Evolutionary conservation across 2,329 filamentous ascomycete species (phyloP).

Genomic region (Venturiaceae sp.): DNA sequence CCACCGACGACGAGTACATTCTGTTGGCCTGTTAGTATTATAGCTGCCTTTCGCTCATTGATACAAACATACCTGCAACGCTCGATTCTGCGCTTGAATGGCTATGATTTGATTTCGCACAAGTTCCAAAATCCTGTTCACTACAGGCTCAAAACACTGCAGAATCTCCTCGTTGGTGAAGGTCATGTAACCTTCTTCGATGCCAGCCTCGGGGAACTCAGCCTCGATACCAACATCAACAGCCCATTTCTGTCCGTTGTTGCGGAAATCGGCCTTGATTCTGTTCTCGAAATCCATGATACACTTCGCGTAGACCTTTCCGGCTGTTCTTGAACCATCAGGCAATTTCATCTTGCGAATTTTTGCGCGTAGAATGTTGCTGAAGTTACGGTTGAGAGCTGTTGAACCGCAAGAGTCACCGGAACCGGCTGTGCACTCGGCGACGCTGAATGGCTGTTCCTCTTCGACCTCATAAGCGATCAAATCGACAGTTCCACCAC

Average conservation of each 20-base stretch:
- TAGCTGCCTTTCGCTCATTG: too few relatives aligned
- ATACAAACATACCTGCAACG: conserved; percentile 55
- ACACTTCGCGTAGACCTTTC: conserved; percentile 95
- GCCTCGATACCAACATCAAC: conserved; percentile 98
- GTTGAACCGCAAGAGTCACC: conserved; percentile 98
- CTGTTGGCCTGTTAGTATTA: conserved; percentile 27
- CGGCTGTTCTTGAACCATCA: conserved; percentile 93
- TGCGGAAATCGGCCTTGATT: conserved; percentile 98
- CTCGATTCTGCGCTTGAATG: conserved; percentile 92
- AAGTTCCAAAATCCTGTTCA: conserved; percentile 91
- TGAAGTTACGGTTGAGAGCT: conserved; percentile 94
- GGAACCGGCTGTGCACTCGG: conserved; percentile 92
- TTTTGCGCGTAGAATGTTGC: conserved; percentile 94
- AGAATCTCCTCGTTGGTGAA: conserved; percentile 99
- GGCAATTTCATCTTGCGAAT: conserved; percentile 99
- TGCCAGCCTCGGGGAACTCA: conserved; percentile 93
- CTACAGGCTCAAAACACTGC: conserved; percentile 97
- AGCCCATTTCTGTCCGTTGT: conserved; percentile 98
- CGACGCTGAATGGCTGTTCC: conserved; percentile 92
- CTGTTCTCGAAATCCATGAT: conserved; percentile 99
- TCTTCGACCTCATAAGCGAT: conserved; percentile 99
- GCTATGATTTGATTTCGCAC: conserved; percentile 98
- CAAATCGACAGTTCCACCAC: conserved; percentile 96
- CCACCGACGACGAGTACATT: conserved; percentile 96
- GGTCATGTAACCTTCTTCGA: conserved; percentile 99